Percentiles rank a stretch among this genome's conserved stretches.
Evolutionary conservation across 2,329 filamentous ascomycete species (phyloP).

Genomic region (Trichoderma sp.): DNA sequence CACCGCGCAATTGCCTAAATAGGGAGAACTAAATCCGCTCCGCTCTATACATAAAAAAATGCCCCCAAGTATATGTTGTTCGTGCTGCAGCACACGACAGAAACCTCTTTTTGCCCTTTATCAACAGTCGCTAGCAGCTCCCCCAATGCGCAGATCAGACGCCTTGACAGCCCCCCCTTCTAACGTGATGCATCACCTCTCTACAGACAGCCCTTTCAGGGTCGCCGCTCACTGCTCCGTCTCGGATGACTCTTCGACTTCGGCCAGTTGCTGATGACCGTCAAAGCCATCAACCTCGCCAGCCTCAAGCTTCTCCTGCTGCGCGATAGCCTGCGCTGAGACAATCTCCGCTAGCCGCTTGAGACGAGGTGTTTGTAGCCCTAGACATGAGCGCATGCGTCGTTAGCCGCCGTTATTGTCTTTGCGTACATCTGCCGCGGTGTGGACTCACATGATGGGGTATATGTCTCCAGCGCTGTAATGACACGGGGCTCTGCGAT

Average conservation of each 20-base stretch:
- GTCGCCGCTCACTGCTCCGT: constrained; percentile 26
- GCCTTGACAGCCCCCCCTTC: background rate
- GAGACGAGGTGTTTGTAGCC: constrained; percentile 92
- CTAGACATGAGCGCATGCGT: constrained; percentile 49
- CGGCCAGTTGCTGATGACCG: constrained; percentile 52
- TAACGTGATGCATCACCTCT: constrained; percentile 28
- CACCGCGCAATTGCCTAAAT: constrained; percentile 25
- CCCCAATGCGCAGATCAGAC: constrained; percentile 14
- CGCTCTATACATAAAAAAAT: constrained; percentile 27
- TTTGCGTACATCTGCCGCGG: background rate
- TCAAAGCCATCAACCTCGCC: constrained; percentile 51
- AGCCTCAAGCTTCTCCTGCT: constrained; percentile 82
- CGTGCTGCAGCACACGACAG: constrained; percentile 17
- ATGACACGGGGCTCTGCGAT: constrained; percentile 97
- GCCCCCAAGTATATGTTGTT: constrained; percentile 20
- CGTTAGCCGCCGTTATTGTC: background rate
- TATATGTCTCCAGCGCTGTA: constrained; percentile 95
- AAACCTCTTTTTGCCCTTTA: constrained; percentile 2
- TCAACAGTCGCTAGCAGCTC: constrained; percentile 20
- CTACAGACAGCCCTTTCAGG: constrained; percentile 14
- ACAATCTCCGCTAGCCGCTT: constrained; percentile 99
- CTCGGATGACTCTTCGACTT: constrained; percentile 53
- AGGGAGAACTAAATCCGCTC: constrained; percentile 33
- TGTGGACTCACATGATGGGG: constrained; percentile 78
- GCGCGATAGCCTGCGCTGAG: constrained; percentile 91